Evolutionary conservation across 495 filamentous ascomycete species (phyloP).

Genomic region (Annulohypoxylon stygium): DNA sequence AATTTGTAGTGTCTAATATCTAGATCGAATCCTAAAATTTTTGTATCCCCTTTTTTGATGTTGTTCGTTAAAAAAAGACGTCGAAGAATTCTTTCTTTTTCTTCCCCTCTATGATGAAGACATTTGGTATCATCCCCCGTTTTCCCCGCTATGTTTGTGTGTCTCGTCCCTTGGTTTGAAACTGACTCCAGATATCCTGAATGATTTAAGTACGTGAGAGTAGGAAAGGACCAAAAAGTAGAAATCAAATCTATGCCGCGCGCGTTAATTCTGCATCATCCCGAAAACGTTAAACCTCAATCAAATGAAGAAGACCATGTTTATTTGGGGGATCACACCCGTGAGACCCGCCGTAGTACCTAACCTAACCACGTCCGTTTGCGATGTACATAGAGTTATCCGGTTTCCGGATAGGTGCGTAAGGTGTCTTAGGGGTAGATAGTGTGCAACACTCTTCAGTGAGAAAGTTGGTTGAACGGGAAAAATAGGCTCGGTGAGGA

Average conservation of each 20-base stretch:
- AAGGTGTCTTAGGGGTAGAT: constrained; percentile 21
- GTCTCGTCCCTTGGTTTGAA: constrained; percentile 28
- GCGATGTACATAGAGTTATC: constrained; percentile 24
- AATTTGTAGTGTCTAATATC: constrained; percentile 30
- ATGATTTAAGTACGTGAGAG: constrained; percentile 32
- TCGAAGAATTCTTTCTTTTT: constrained; percentile 1
- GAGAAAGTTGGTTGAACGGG: constrained; percentile 6
- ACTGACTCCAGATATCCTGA: constrained; percentile 32
- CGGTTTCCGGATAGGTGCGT: constrained; percentile 11
- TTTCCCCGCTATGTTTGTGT: constrained; percentile 13
- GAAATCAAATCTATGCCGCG: constrained; percentile 33
- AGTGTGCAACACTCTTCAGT: constrained; percentile 19
- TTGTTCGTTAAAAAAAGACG: constrained; percentile 18
- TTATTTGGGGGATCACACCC: constrained; percentile 10
- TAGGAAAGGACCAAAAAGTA: not conserved
- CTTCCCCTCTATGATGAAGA: constrained; percentile 35
- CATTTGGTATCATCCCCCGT: constrained; percentile 38
- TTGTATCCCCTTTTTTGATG: not conserved
- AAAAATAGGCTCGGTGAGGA: constrained; percentile 13
- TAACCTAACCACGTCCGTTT: constrained; percentile 9
- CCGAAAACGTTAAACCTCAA: constrained; percentile 30
- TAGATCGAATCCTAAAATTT: constrained; percentile 26
- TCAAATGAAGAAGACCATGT: constrained; percentile 14
- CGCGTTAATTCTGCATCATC: constrained; percentile 28
- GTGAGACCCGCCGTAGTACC: constrained; percentile 19